phyloP scores from a whole-genome alignment of 768 basidiomycete genomes.

The Jaapia argillacea region DNA sequence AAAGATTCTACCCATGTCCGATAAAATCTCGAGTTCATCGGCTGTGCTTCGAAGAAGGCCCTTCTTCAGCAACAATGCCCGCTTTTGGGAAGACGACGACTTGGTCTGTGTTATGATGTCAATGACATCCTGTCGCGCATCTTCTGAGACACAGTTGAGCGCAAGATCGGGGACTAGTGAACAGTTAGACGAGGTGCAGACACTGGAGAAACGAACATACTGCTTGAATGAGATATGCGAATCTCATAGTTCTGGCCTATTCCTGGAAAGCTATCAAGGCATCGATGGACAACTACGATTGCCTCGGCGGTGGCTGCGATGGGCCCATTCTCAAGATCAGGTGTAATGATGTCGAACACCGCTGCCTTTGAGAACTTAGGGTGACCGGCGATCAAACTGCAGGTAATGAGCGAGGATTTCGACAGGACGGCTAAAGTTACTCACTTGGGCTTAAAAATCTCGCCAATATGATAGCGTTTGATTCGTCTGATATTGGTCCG shows the following conservation, averaged over 20 bases:
- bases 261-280: constrained; percentile 64
- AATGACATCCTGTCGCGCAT: constrained; percentile 42
- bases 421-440: constrained; percentile 12
- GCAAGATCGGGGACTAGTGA: constrained; percentile 53
- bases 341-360: constrained; percentile 76
- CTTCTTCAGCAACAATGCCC: constrained; percentile 57
- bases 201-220: constrained; percentile 31
- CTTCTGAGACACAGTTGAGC: constrained; percentile 52
- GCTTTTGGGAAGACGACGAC: constrained; percentile 57
- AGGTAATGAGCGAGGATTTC: neutral
- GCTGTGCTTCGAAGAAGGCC: constrained; percentile 55
- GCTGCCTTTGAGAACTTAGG: constrained; percentile 67
- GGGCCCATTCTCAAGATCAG: constrained; percentile 53
- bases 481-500: constrained; percentile 55
- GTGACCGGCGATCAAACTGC: constrained; percentile 59
- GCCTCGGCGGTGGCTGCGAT: constrained; percentile 67
- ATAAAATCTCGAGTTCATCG: constrained; percentile 67
- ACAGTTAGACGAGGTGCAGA: constrained; percentile 6
- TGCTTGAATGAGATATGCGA: constrained; percentile 67
- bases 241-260: constrained; percentile 61
- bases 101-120: constrained; percentile 62
- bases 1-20: constrained; percentile 56
- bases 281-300: constrained; percentile 56
- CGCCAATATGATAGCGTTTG: constrained; percentile 74
- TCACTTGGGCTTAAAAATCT: constrained; percentile 63